Evolutionary conservation across 306 rosid genomes (phyloP).

Genomic region (Senna tora): DNA sequence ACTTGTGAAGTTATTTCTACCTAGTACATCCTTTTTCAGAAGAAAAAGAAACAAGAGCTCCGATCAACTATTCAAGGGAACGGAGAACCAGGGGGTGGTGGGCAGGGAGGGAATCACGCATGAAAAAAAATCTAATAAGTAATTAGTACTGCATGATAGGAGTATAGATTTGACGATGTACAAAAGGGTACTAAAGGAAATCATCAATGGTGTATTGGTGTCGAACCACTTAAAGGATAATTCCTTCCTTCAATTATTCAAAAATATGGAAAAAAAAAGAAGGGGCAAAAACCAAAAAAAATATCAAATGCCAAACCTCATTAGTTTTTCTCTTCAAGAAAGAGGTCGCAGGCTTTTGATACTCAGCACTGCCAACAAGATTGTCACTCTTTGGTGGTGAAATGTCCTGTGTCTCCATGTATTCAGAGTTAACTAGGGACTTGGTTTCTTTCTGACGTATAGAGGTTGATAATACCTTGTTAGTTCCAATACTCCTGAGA

Average conservation of each 20-base stretch:
- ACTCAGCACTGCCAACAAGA: constrained; percentile 47
- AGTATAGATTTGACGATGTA: constrained; percentile 9
- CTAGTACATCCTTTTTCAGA: background rate
- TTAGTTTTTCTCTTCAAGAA: constrained; percentile 65
- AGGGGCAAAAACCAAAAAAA: background rate
- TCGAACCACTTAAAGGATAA: constrained; percentile 29
- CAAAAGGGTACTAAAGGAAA: background rate
- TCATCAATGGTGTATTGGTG: constrained; percentile 16
- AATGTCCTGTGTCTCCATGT: constrained; percentile 42
- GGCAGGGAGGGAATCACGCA: background rate
- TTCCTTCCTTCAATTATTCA: constrained; percentile 25
- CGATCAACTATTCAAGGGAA: constrained; percentile 5
- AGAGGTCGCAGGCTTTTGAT: constrained; percentile 40
- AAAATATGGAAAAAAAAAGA: background rate
- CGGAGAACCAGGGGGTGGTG: constrained; percentile 10
- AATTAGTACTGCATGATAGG: background rate
- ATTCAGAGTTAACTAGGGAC: constrained; percentile 38
- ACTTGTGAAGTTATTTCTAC: constrained; percentile 23
- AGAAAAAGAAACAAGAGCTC: constrained; percentile 14
- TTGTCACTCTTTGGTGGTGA: constrained; percentile 43
- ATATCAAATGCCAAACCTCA: constrained; percentile 54
- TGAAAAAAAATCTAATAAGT: background rate
- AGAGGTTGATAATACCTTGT: constrained; percentile 44
- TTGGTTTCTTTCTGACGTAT: constrained; percentile 46
- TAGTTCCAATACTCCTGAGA: constrained; percentile 50